Base-by-base conservation (phyloP, 2,329 filamentous ascomycete species). In the Penicillium sp. region DNA sequence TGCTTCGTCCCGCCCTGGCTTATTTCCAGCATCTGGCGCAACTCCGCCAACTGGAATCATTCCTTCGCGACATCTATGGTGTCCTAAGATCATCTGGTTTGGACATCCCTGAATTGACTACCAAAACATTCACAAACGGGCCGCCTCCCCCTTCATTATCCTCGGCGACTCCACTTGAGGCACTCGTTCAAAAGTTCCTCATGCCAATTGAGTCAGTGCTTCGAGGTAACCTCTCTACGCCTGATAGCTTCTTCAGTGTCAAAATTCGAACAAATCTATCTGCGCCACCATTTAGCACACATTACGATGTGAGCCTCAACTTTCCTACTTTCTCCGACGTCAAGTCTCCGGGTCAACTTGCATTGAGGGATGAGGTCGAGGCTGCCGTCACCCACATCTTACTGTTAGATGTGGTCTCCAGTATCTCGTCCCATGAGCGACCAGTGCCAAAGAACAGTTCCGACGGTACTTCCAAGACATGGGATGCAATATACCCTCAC, bases 1-100 rank as follows among this genome's bases (percentile, higher is more conserved):
- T 90, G 22, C 72, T 90, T 19, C 82, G 84, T 13, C 84, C 86
- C 2, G 71, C 88, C 7, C 72, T 86, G 16, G 77, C 79, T 3
- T 78, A 83, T 43, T 71, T 85, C 13, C 78, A 82, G 51, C 85
- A 87, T 51, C 65, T 66, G 35, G 71, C 71, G 4, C 66, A 76
- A 39, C 65, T 73, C 4, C 64, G 67, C 24, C 74, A 66, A 63
- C 51, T 78, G 1, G 64, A 70, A n/a, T 68, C 69, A 2, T 71
- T 74, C 21, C 44, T 78, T 6, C 46, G 65, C 2, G 69, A 71
- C 19, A 56, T 76, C 3, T 67, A 68, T 9, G 56, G 62, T 24
- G 69, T 74, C 9, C 47, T 77, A 26, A 61, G 67, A 24, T 62
- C 70, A 2, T 74, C 76, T 5, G 69, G 70, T 4, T 56, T 78